Conservation (phyloP, 2,329 filamentous ascomycete genomes). For the Cladosporium halotolerans region DNA sequence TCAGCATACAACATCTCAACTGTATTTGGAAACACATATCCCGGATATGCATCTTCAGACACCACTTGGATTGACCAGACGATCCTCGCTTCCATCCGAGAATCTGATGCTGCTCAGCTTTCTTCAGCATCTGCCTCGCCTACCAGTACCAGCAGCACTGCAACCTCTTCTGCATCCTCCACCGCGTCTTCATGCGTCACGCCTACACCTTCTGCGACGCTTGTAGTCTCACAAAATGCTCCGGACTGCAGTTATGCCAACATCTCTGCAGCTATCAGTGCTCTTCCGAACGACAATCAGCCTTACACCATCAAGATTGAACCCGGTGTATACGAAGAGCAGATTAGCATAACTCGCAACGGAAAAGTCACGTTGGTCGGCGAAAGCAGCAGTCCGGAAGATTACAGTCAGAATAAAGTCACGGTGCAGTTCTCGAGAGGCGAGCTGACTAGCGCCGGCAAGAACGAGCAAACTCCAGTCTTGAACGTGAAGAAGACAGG, state of each 20-base stretch:
- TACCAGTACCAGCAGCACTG: slow-evolving; percentile 15
- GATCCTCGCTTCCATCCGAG: slow-evolving; percentile 30
- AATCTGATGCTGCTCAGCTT: slow-evolving; percentile 25
- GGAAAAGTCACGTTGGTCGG: slow-evolving; percentile 58
- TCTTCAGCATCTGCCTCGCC: slow-evolving; percentile 15
- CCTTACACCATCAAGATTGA: slow-evolving; percentile 54
- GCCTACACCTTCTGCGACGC: slow-evolving; percentile 29
- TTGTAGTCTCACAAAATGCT: slow-evolving; percentile 25
- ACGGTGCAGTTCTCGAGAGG: slow-evolving; percentile 49
- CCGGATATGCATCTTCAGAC: slow-evolving; percentile 29
- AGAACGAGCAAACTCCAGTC: slow-evolving; percentile 41
- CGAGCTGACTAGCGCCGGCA: slow-evolving; percentile 56
- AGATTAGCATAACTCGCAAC: slow-evolving; percentile 58
- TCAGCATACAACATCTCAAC: slow-evolving; percentile 31
- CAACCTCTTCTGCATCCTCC: slow-evolving; percentile 13
- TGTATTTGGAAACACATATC: slow-evolving; percentile 33
- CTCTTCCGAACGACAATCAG: slow-evolving; percentile 40
- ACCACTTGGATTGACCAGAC: slow-evolving; percentile 35
- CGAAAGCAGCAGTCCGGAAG: slow-evolving; percentile 44
- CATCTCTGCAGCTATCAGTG: slow-evolving; percentile 41
- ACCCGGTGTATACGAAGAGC: slow-evolving; percentile 56
- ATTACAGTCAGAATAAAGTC: slow-evolving; percentile 45
- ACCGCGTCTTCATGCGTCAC: slow-evolving; percentile 17
- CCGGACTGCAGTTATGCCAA: slow-evolving; percentile 34
- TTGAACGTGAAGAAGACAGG: slow-evolving; percentile 41